These are phyloP conservation scores for Arachnopeziza araneosa DNA, from an alignment of 2,329 filamentous ascomycete species.

Conservation along the genomic window DNA sequence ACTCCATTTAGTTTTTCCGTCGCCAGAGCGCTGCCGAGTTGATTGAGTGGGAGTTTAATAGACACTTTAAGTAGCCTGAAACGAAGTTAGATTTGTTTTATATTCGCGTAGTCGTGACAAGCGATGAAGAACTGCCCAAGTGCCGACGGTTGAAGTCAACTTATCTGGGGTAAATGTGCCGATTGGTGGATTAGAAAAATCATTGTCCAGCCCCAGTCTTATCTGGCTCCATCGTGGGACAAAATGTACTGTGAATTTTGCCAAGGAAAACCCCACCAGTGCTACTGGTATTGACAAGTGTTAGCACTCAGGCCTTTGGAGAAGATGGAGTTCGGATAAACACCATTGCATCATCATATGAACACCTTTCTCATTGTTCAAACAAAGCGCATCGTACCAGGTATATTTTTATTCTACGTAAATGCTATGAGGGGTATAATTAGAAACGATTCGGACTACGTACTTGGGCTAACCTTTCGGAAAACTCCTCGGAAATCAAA, in stretches of 20 bases:
- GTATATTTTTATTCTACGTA: neutral
- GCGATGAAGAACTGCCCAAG: neutral
- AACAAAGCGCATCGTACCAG: too few relatives aligned
- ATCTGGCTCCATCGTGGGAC: neutral
- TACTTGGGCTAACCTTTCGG: neutral
- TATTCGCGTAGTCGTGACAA: neutral
- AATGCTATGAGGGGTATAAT: neutral
- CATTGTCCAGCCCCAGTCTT: neutral
- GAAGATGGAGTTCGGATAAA: neutral
- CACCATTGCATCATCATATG: neutral
- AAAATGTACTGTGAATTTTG: neutral
- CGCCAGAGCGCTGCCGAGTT: neutral
- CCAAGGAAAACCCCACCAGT: neutral
- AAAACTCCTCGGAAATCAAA: too few relatives aligned
- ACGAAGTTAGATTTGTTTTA: neutral
- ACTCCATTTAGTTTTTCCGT: neutral
- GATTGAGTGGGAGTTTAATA: neutral
- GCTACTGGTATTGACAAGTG: neutral
- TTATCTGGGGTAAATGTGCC: neutral
- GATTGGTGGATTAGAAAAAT: neutral
- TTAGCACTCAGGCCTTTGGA: too few relatives aligned
- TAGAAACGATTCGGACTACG: neutral
- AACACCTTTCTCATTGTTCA: too few relatives aligned
- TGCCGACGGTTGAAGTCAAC: neutral
- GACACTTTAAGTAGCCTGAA: neutral